Conservation (phyloP, 306 rosid genomes). For the Rosa persica region DNA sequence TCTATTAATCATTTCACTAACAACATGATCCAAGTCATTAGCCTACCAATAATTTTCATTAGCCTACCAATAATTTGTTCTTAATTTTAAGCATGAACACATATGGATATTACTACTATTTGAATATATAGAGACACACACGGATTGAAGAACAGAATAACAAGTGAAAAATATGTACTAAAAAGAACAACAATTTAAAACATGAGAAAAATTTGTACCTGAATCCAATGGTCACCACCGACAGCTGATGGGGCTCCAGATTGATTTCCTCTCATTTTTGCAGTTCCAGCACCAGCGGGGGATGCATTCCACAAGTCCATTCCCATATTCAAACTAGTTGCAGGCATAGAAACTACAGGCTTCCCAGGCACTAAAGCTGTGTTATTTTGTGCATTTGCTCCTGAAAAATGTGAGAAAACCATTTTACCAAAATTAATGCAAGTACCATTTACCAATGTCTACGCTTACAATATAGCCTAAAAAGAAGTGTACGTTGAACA, state of each 20-base stretch:
- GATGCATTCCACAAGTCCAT: constrained; percentile 94
- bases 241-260: constrained; percentile 51
- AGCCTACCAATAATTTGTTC: neutral
- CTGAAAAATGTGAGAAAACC: constrained; percentile 40
- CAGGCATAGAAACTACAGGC: constrained; percentile 58
- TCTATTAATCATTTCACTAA: neutral
- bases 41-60: neutral
- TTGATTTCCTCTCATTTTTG: constrained; percentile 59
- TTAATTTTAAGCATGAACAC: neutral
- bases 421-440: neutral
- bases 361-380: constrained; percentile 63
- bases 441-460: neutral
- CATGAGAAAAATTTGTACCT: constrained; percentile 41
- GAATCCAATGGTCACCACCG: constrained; percentile 80
- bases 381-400: constrained; percentile 78
- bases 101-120: neutral
- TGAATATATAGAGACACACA: neutral
- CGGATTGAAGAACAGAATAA: neutral
- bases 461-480: neutral
- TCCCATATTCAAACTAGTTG: constrained; percentile 84
- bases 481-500: constrained; percentile 14
- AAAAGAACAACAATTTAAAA: constrained; percentile 3
- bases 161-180: neutral
- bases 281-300: constrained; percentile 52
- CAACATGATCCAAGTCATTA: neutral